Base-by-base conservation (phyloP, 2,329 filamentous ascomycete genomes). In the Stemphylium vesicarium region DNA sequence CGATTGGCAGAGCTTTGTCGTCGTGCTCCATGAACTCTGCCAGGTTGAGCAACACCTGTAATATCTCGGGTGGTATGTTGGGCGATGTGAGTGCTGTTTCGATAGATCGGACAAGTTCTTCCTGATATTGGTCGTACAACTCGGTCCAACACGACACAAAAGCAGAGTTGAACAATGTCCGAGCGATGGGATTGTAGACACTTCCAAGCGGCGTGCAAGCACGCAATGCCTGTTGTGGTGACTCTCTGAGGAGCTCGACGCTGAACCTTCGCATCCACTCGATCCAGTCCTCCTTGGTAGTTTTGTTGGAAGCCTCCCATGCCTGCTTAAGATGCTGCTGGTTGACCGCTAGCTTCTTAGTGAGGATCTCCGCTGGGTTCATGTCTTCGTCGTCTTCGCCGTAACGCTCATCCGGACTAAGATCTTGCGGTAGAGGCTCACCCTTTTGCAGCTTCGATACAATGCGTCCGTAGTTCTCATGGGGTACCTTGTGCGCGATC, bases 1-100 rank as follows among this genome's bases (percentile, higher is more conserved):
- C 96, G 59, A 99, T 99, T 1, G 95, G 95, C 47, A 99, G 80
- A 12, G 96, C 94, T 76, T 99, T 99, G 75, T 99, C 95, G 67
- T 99, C 96, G 70, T 99, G 95, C 73, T 99, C 95, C 95, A 99
- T 99, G 75, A 99, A 99, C 73, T 99, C 95, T 18, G 95, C 95
- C 45, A 99, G 83, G 70, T 99, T 99, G 43, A 99, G 85, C 24
- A 99, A 82, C 44, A 97, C 89, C 57, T 96, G 94, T 8, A 99
- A 81, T 62, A 99, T 89, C 75, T 99, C 96, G 0, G 96, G 95
- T 0, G 95, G 94, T 11, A 99, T 96, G 65, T 97, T 94, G 47
- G 94, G 90, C 3, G 94, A 98, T 50, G 92, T 95, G 64, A 99
- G 90, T 0, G 96, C 95, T 59, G 90, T 92, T 75, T 99, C 95